phyloP scores from a whole-genome alignment of 1,284 basidiomycete species.

The Apiotrichum sp. region DNA sequence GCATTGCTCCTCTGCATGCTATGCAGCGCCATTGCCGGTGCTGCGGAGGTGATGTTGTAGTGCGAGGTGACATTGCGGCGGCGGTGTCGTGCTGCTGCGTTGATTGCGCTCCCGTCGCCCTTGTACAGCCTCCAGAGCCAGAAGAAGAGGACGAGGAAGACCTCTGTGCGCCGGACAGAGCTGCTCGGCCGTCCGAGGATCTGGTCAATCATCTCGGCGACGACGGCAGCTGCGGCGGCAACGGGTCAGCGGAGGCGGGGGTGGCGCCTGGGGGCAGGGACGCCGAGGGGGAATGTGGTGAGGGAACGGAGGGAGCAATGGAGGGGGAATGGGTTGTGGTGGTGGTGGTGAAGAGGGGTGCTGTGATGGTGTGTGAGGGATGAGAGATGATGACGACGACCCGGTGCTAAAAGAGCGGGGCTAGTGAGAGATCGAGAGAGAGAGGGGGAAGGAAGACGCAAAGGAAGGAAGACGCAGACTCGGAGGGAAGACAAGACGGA shows the following conservation, averaged over 20 bases:
- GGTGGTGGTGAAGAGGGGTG: neutral
- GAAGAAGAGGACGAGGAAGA: conserved; percentile 79
- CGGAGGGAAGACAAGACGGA: no score
- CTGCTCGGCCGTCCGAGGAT: conserved; percentile 68
- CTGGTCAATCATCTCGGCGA: conserved; percentile 67
- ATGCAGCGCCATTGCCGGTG: neutral
- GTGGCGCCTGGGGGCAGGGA: neutral
- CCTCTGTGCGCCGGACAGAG: conserved; percentile 69
- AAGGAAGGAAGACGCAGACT: neutral
- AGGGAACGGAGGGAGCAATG: neutral
- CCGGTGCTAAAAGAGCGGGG: no score
- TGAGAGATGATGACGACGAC: neutral
- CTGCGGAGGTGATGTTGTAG: neutral
- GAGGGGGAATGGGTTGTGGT: neutral
- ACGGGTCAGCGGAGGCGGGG: neutral
- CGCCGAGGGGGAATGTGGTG: no score
- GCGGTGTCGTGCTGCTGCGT: neutral
- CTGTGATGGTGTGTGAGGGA: neutral
- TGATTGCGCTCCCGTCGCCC: conserved; percentile 57
- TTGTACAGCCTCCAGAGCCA: conserved; percentile 74
- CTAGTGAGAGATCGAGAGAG: neutral
- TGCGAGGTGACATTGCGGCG: neutral
- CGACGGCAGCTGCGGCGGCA: neutral
- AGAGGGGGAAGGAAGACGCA: neutral
- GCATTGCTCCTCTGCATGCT: neutral